phyloP scores from a whole-genome alignment of 148 eudicot species.

The Polygonum maritimum region DNA sequence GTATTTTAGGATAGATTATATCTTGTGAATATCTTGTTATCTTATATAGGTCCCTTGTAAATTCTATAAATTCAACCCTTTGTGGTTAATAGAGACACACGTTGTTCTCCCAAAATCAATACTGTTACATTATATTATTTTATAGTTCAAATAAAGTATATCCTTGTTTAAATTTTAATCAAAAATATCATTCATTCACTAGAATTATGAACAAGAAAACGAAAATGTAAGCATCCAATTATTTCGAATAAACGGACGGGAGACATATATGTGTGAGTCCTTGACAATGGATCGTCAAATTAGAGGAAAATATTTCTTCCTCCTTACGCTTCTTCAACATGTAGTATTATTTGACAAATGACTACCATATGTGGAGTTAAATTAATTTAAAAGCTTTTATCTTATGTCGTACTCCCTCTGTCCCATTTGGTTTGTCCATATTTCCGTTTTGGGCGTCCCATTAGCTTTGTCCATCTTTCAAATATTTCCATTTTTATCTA shows the following conservation, averaged over 20 bases:
- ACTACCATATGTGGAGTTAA: background rate
- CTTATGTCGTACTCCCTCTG: too few species aligned
- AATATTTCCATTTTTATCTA: too few species aligned
- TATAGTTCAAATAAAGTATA: background rate
- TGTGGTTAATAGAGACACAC: too few species aligned
- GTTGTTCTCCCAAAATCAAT: too few species aligned
- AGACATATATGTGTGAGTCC: background rate
- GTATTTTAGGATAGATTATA: too few species aligned
- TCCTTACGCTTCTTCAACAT: background rate
- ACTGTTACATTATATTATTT: background rate
- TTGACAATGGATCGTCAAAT: background rate
- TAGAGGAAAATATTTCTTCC: background rate
- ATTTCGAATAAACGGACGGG: background rate
- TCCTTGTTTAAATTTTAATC: background rate
- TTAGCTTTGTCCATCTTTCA: too few species aligned
- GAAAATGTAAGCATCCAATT: background rate
- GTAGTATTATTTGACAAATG: background rate
- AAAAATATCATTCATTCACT: background rate
- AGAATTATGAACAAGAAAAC: background rate
- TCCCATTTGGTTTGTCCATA: too few species aligned
- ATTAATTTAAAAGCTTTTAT: too few species aligned
- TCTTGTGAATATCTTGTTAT: too few species aligned
- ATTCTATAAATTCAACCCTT: too few species aligned
- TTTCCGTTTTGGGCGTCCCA: too few species aligned
- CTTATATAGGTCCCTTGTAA: too few species aligned